These are phyloP conservation scores for Lolium rigidum DNA, from an alignment of 176 grass and related monocot species.

Conservation along the genomic window DNA sequence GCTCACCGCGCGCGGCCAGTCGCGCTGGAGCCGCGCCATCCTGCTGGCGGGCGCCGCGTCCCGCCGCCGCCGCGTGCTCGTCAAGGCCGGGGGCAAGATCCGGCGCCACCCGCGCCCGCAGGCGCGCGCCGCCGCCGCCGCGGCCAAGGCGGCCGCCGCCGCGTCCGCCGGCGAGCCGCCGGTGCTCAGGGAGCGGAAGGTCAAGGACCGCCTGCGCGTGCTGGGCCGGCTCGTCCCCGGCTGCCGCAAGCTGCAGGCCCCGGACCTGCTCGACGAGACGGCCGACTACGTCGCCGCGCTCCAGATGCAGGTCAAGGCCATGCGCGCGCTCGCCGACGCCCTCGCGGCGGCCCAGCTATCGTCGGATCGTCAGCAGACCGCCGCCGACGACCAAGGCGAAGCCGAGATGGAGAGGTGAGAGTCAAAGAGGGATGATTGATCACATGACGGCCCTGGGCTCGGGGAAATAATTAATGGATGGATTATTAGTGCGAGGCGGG, in stretches of 20 bases:
- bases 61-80: slow-evolving; percentile 60
- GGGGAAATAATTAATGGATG: slow-evolving; percentile 38
- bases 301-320: slow-evolving; percentile 94
- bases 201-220: slow-evolving; percentile 80
- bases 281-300: slow-evolving; percentile 93
- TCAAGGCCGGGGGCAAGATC: slow-evolving; percentile 76
- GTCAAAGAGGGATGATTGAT: neutral
- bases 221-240: slow-evolving; percentile 87
- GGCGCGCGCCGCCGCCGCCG: slow-evolving; percentile 17
- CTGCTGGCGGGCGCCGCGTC: slow-evolving; percentile 59
- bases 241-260: slow-evolving; percentile 77
- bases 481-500: slow-evolving; percentile 37
- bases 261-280: slow-evolving; percentile 85
- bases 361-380: slow-evolving; percentile 9
- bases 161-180: neutral
- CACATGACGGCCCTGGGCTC: slow-evolving; percentile 9
- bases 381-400: neutral
- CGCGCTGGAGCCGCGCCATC: slow-evolving; percentile 96
- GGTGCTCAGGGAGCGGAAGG: slow-evolving; percentile 52
- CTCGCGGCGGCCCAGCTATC: slow-evolving; percentile 66
- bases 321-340: slow-evolving; percentile 82
- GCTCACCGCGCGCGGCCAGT: slow-evolving; percentile 79
- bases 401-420: slow-evolving; percentile 54
- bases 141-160: neutral
- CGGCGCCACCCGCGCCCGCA: slow-evolving; percentile 47